Conservation (phyloP, 768 basidiomycete species). For the Antrodiella citrinella region DNA sequence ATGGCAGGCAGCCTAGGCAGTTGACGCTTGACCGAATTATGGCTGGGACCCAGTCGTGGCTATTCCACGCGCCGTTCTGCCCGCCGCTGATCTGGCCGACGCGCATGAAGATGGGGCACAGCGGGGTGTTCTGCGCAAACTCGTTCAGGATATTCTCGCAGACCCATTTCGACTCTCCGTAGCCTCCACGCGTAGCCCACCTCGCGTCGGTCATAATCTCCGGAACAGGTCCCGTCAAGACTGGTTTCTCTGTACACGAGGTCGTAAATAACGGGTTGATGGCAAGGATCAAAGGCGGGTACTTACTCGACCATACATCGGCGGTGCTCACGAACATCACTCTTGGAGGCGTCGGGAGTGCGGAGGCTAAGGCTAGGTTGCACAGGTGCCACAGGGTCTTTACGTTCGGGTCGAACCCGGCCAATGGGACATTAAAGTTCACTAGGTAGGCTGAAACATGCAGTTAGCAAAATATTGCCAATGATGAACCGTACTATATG, state of each 20-base stretch:
- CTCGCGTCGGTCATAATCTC: conserved; percentile 10
- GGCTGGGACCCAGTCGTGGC: conserved; percentile 25
- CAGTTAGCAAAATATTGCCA: too few species aligned
- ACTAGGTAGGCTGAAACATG: conserved; percentile 27
- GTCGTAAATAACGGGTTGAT: neutral
- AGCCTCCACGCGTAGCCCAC: conserved; percentile 17
- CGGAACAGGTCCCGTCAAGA: neutral
- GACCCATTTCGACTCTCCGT: conserved; percentile 26
- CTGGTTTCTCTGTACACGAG: neutral
- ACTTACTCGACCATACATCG: conserved; percentile 24
- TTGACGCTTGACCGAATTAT: conserved; percentile 19
- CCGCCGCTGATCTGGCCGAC: conserved; percentile 27
- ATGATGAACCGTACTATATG: too few species aligned
- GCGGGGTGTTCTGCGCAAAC: conserved; percentile 12
- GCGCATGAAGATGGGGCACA: conserved; percentile 24
- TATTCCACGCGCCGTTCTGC: conserved; percentile 26
- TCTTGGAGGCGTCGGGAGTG: conserved; percentile 17
- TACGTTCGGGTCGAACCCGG: conserved; percentile 25
- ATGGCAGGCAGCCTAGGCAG: conserved; percentile 20
- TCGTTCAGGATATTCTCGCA: conserved; percentile 22
- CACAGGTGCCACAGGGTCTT: conserved; percentile 22
- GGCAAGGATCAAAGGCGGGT: neutral
- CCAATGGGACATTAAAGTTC: conserved; percentile 26
- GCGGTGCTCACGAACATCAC: conserved; percentile 28
- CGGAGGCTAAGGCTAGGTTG: conserved; percentile 26